Conservation (phyloP, 805 yeast species). For the Pichia nakasei region DNA sequence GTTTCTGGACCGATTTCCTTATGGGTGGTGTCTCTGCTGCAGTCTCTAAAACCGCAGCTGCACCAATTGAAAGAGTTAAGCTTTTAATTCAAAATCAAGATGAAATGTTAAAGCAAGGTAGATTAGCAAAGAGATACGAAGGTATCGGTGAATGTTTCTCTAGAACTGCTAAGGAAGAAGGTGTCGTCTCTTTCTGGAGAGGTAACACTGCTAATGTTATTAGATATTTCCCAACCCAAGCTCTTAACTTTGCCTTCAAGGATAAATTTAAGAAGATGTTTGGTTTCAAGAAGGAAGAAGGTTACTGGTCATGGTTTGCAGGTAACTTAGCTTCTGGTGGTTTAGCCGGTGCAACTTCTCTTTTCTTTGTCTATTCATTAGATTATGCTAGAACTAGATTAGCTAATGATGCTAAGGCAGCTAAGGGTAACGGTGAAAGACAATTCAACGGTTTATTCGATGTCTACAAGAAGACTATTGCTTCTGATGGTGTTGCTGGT, state of each 20-base stretch:
- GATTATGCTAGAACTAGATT: slow-evolving; percentile 98
- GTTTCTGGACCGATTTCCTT: slow-evolving; percentile 60
- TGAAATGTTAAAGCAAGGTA: slow-evolving; percentile 97
- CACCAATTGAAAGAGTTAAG: slow-evolving; percentile 97
- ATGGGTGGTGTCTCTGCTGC: slow-evolving; percentile 99
- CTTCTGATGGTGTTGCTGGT: slow-evolving; percentile 96
- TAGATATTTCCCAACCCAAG: slow-evolving; percentile 99
- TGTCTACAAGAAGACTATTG: slow-evolving; percentile 92
- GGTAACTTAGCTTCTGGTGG: slow-evolving; percentile 99
- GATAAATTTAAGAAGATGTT: slow-evolving; percentile 92
- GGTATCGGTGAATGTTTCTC: slow-evolving; percentile 93
- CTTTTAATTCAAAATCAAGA: slow-evolving; percentile 95
- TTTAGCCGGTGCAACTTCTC: slow-evolving; percentile 94
- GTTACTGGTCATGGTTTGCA: slow-evolving; percentile 89
- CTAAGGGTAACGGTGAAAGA: slow-evolving; percentile 71
- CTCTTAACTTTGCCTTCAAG: slow-evolving; percentile 96
- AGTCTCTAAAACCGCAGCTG: slow-evolving; percentile 92
- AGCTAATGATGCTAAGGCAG: slow-evolving; percentile 94
- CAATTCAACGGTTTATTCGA: slow-evolving; percentile 96
- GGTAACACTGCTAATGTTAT: slow-evolving; percentile 99
- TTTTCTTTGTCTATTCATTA: slow-evolving; percentile 89
- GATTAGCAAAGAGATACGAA: slow-evolving; percentile 74
- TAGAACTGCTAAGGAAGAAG: slow-evolving; percentile 92
- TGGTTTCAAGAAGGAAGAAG: slow-evolving; percentile 94
- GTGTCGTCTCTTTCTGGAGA: slow-evolving; percentile 93